These are phyloP conservation scores for Populus hybrid DNA, from an alignment of 441 rosid genomes.

Conservation along the genomic window DNA sequence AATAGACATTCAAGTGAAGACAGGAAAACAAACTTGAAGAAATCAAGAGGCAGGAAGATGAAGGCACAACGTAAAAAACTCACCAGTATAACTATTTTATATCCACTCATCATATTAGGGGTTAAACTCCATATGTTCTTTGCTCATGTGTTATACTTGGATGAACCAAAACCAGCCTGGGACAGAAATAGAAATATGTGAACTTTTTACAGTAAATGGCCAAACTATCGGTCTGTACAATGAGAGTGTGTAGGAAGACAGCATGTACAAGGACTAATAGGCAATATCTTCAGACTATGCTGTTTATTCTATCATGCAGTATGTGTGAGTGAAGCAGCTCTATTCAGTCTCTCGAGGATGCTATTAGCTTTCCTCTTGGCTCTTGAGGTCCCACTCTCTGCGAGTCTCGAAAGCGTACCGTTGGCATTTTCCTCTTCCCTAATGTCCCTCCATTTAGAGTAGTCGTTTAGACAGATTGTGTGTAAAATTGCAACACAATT, in stretches of 20 bases:
- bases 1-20: neutral
- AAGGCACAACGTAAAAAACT: neutral
- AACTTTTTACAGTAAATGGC: slow-evolving; percentile 15
- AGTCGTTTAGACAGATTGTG: slow-evolving; percentile 57
- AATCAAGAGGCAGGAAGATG: neutral
- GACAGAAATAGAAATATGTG: neutral
- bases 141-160: slow-evolving; percentile 6
- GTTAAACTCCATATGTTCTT: neutral
- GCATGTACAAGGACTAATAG: slow-evolving; percentile 9
- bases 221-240: slow-evolving; percentile 14
- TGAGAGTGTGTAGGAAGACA: slow-evolving; percentile 1
- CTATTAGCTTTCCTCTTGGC: slow-evolving; percentile 80
- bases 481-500: slow-evolving; percentile 66
- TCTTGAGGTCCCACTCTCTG: slow-evolving; percentile 65
- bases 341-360: slow-evolving; percentile 59
- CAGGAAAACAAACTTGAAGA: neutral
- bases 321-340: slow-evolving; percentile 55
- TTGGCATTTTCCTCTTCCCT: slow-evolving; percentile 56
- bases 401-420: slow-evolving; percentile 62
- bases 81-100: neutral
- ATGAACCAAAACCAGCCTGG: slow-evolving; percentile 19
- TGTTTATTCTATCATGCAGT: slow-evolving; percentile 45
- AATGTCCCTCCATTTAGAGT: slow-evolving; percentile 59
- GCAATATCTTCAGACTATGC: neutral
- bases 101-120: slow-evolving; percentile 2